Base-by-base conservation (phyloP, 2,329 filamentous ascomycete genomes). In the Daldinia eschscholtzii region DNA sequence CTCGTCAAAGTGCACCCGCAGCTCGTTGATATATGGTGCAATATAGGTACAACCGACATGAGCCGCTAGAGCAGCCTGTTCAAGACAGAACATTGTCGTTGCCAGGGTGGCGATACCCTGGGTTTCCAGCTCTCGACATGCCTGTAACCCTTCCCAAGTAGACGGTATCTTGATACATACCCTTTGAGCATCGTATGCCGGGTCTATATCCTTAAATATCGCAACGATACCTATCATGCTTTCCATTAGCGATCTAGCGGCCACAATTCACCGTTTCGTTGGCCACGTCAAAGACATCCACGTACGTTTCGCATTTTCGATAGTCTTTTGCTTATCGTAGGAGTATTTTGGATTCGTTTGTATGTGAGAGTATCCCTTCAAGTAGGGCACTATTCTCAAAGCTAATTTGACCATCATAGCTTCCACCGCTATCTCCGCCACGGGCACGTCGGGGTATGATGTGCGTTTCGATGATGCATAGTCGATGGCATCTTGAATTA, bases 1-100 rank as follows among this genome's bases (percentile, higher is more conserved):
- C 12, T 79, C 73, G 46, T 88, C 85, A 64, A 90, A 87, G 72
- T 91, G 88, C 4, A 89, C 89, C 70, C 85, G 86, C 44, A 91
- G 79, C 70, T 91, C 88, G 73, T 91, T 90, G 33, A 91, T 86
- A 68, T 90, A 91, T 0, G 89, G 89, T 0, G 89, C 87, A 48
- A 91, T 87, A 72, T 90, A 91, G 0, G 84, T 84, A 71, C 88
- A 91, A 3, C 83, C 82, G 0, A 83, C 86, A 57, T 88, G 84
- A 0, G 83, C 85, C 0, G 89, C 89, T 1, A 90, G 79, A 1
- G 82, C 81, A 0, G 88, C 89, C 74, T 91, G 89, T 44, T 87
- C 82, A 72, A 90, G 82, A 48, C 85, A 86, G 73, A 91, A 91
- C 55, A 92, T 80, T 1, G 87, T 89, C 0, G 89, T 91, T 0